phyloP scores from a whole-genome alignment of 345 rosid species.

The Arabidopsis thaliana region TAIR10.1 NC_003075.7:12183501-12184000 shows the following conservation, averaged over 20 bases:
- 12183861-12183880: constrained; percentile 47
- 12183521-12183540: too few relatives aligned
- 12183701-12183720: constrained; percentile 44
- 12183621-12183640: not conserved
- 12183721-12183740: constrained; percentile 49
- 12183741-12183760: constrained; percentile 47
- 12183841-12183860: constrained; percentile 52
- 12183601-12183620: not conserved
- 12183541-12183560: too few relatives aligned
- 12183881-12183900: constrained; percentile 49
- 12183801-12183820: not conserved
- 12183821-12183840: constrained; percentile 39
- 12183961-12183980: too few relatives aligned
- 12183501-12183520: too few relatives aligned
- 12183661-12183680: too few relatives aligned
- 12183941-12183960: not conserved
- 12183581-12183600: not conserved
- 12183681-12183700: constrained; percentile 31
- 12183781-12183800: constrained; percentile 9
- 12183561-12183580: too few relatives aligned
- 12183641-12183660: not conserved
- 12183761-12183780: constrained; percentile 54
- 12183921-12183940: constrained; percentile 36
- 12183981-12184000: too few relatives aligned
- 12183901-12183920: constrained; percentile 50